Evolutionary conservation across 805 yeast species (phyloP).

Genomic region (Kazachstania africana): DNA sequence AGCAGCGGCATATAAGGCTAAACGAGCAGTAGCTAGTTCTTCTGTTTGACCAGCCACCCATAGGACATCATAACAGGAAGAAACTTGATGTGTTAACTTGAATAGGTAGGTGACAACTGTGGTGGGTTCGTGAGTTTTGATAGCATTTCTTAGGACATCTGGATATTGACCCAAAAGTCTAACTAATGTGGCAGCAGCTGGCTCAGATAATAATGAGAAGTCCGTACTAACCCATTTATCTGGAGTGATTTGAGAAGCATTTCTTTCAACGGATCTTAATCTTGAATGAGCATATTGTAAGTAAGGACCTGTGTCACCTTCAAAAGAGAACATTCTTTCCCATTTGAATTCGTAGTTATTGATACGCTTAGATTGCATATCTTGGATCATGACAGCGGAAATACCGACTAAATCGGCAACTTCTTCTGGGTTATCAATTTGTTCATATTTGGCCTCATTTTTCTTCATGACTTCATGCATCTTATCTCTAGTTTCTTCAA

Average conservation of each 20-base stretch:
- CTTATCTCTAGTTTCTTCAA: constrained; percentile 84
- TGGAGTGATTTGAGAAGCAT: constrained; percentile 40
- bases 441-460: constrained; percentile 83
- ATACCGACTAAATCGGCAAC: constrained; percentile 94
- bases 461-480: constrained; percentile 96
- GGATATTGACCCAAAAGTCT: constrained; percentile 84
- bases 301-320: constrained; percentile 99
- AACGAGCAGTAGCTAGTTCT: constrained; percentile 76
- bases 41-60: constrained; percentile 95
- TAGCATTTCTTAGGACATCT: constrained; percentile 72
- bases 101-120: constrained; percentile 88
- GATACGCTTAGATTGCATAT: constrained; percentile 94
- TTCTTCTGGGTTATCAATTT: constrained; percentile 85
- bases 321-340: constrained; percentile 96
- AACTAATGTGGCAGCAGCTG: constrained; percentile 55
- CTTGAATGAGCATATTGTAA: constrained; percentile 97
- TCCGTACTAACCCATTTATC: constrained; percentile 39
- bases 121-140: constrained; percentile 80
- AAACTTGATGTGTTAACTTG: constrained; percentile 86
- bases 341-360: constrained; percentile 94
- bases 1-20: constrained; percentile 82
- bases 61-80: constrained; percentile 90
- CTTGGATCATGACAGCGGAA: constrained; percentile 97
- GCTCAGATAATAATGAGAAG: constrained; percentile 53
- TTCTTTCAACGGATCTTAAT: constrained; percentile 87